phyloP scores from a whole-genome alignment of 768 basidiomycete species.

The Macrolepiota fuliginosa region DNA sequence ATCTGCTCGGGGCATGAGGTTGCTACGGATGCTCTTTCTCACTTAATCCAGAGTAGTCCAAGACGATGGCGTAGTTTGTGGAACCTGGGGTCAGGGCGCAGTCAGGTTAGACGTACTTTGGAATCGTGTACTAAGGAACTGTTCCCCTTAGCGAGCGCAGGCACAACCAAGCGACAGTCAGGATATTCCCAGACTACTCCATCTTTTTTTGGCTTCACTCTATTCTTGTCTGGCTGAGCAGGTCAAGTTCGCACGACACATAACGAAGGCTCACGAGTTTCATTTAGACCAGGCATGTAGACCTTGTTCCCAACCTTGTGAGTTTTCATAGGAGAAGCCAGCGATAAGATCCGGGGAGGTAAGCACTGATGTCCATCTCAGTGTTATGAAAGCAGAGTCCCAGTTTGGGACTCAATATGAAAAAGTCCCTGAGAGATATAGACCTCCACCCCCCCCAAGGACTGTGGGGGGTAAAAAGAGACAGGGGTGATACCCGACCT shows the following conservation, averaged over 20 bases:
- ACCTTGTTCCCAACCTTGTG: background rate
- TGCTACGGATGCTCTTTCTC: no score
- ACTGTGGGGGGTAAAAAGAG: no score
- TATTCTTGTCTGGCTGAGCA: background rate
- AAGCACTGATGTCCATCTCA: background rate
- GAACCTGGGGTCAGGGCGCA: no score
- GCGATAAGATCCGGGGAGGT: background rate
- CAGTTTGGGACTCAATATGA: no score
- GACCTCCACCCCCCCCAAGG: no score
- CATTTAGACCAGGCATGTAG: background rate
- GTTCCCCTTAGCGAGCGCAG: background rate
- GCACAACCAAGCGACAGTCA: background rate
- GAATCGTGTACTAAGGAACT: no score
- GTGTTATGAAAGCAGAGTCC: background rate
- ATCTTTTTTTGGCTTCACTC: background rate
- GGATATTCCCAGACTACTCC: background rate
- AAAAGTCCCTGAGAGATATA: no score
- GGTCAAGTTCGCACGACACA: background rate
- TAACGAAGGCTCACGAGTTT: background rate
- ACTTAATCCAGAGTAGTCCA: no score
- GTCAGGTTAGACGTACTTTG: no score
- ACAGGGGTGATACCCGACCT: no score
- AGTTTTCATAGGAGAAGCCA: background rate
- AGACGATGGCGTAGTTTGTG: no score
- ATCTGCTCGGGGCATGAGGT: no score